A percentile compares a stretch with the other conserved stretches of the same genome.
Conservation (phyloP, 768 basidiomycete species). For the Boletales sp. region DNA sequence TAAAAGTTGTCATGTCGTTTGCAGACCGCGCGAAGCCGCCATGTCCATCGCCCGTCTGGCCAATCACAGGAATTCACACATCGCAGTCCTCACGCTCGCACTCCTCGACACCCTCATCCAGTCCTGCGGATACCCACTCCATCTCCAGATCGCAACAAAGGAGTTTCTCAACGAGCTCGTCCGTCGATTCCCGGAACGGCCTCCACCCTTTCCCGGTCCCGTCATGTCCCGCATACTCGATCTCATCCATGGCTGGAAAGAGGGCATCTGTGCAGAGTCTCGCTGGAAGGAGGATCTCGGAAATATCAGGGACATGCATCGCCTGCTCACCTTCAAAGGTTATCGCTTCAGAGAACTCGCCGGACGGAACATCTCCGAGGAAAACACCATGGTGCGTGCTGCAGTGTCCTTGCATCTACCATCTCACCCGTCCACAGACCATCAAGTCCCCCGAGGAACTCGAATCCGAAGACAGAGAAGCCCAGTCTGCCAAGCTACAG, state of each 20-base stretch:
- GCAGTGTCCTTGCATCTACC: neutral
- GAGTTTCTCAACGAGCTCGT: conserved; percentile 99
- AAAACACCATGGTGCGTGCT: conserved; percentile 21
- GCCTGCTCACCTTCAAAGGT: conserved; percentile 91
- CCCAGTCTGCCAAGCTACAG: conserved; percentile 97
- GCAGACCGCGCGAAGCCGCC: conserved; percentile 86
- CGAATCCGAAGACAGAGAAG: conserved; percentile 91
- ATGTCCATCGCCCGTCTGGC: conserved; percentile 80
- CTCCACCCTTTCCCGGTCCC: conserved; percentile 90
- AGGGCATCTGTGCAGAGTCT: conserved; percentile 81
- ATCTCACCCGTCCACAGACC: conserved; percentile 45
- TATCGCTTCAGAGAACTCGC: conserved; percentile 64
- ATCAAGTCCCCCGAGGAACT: conserved; percentile 95
- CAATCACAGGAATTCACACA: conserved; percentile 91
- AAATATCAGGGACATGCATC: conserved; percentile 97
- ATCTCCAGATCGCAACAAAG: conserved; percentile 95
- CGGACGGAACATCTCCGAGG: conserved; percentile 11
- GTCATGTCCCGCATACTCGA: conserved; percentile 95
- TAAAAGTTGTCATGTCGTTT: too few species aligned
- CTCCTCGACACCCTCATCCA: conserved; percentile 91
- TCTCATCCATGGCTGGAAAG: conserved; percentile 92
- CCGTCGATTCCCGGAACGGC: conserved; percentile 94
- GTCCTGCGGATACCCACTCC: conserved; percentile 95
- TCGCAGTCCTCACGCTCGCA: conserved; percentile 80
- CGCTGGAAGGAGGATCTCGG: conserved; percentile 96